These are phyloP conservation scores for Nicotiana sylvestris DNA, from an alignment of 257 asterid genomes.

Conservation along the genomic window DNA sequence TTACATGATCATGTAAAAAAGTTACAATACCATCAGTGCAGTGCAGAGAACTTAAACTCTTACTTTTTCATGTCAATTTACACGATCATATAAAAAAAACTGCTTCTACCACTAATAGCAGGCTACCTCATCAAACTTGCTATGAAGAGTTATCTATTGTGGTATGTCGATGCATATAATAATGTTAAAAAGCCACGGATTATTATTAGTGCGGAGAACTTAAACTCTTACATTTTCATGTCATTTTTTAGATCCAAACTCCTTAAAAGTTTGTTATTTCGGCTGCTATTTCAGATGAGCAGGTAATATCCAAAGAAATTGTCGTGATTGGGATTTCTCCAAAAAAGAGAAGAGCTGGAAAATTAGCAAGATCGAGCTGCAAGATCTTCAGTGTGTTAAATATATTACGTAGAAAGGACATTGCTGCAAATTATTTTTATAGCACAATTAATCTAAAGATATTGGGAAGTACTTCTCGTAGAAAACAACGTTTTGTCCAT, in stretches of 20 bases:
- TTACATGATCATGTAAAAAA: not conserved
- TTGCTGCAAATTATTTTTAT: slow-evolving; percentile 39
- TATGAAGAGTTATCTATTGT: no score
- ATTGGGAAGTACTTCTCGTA: slow-evolving; percentile 18
- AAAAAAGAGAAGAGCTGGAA: slow-evolving; percentile 16
- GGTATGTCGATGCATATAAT: no score
- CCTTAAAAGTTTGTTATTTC: not conserved
- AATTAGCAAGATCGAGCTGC: slow-evolving; percentile 23
- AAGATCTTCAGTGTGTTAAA: slow-evolving; percentile 23
- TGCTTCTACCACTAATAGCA: no score
- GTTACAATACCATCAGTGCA: no score
- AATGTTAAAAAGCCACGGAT: no score
- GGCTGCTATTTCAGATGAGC: slow-evolving; percentile 12
- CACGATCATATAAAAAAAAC: no score
- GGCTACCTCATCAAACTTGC: no score
- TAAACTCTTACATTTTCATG: not conserved
- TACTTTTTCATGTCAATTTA: no score
- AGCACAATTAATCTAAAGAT: slow-evolving; percentile 36
- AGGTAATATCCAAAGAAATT: slow-evolving; percentile 5
- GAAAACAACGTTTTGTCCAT: slow-evolving; percentile 19
- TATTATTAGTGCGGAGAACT: not conserved
- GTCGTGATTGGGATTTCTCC: not conserved
- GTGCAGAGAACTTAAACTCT: no score
- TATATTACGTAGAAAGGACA: slow-evolving; percentile 29
- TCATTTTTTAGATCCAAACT: not conserved